Conservation (phyloP, 495 filamentous ascomycete genomes). For the Amniculicola lignicola region DNA sequence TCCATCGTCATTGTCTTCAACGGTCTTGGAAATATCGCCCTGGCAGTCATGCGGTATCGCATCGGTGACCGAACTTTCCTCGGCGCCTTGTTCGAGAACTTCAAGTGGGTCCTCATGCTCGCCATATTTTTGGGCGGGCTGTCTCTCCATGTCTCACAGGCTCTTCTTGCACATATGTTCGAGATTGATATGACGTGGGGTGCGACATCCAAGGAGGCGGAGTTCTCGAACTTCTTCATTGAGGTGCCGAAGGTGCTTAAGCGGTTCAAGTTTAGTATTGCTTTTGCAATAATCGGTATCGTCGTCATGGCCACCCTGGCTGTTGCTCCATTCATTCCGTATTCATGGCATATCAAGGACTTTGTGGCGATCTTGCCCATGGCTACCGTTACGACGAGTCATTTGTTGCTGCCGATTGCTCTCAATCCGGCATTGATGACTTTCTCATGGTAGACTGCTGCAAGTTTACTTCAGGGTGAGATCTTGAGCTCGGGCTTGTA, state of each 20-base stretch:
- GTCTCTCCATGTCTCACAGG: conserved; percentile 48
- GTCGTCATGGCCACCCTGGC: conserved; percentile 46
- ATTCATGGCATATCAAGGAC: conserved; percentile 54
- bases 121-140: conserved; percentile 50
- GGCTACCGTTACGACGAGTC: conserved; percentile 51
- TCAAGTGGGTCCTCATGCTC: conserved; percentile 49
- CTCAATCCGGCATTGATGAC: conserved; percentile 67
- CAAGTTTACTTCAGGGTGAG: too few relatives aligned
- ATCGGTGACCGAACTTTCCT: conserved; percentile 43
- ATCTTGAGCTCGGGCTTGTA: too few relatives aligned
- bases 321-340: conserved; percentile 35
- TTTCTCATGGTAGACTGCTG: conserved; percentile 53
- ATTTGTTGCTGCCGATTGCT: conserved; percentile 59
- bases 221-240: conserved; percentile 58
- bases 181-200: conserved; percentile 51
- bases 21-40: conserved; percentile 47
- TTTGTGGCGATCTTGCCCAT: conserved; percentile 61
- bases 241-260: conserved; percentile 56
- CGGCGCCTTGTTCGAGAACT: conserved; percentile 43
- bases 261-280: conserved; percentile 58
- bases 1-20: conserved; percentile 50
- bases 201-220: conserved; percentile 56
- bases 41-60: conserved; percentile 48
- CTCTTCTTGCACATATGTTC: conserved; percentile 48
- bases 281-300: conserved; percentile 48